Evolutionary conservation across 139 green algal genomes (phyloP).

Genomic region (Deuterostichococcus epilithicus): DNA sequence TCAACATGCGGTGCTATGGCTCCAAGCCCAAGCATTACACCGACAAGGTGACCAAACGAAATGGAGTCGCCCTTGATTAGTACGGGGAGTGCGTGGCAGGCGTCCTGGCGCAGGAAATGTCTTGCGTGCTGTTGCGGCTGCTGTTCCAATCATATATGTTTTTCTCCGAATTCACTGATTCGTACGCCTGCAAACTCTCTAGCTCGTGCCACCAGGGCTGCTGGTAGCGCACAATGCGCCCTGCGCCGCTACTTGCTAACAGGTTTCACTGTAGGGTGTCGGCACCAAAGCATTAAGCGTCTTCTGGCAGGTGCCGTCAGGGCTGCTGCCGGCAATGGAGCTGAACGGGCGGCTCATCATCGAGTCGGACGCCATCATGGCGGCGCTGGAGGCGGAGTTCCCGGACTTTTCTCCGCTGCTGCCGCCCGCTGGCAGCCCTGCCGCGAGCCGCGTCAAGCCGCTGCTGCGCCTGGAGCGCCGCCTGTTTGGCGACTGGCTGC

Average conservation of each 20-base stretch:
- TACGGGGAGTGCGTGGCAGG: too few species aligned
- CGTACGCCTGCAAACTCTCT: too few species aligned
- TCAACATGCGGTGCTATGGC: conserved; percentile 96
- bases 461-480: conserved; percentile 82
- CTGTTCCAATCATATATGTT: too few species aligned
- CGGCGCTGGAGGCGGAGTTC: conserved; percentile 63
- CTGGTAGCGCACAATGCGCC: too few species aligned
- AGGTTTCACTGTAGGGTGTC: too few species aligned
- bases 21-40: conserved; percentile 80
- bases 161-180: too few species aligned
- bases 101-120: too few species aligned
- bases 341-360: conserved; percentile 79
- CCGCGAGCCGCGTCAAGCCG: conserved; percentile 35
- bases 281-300: too few species aligned
- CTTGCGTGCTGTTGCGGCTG: conserved; percentile 1
- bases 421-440: conserved; percentile 39
- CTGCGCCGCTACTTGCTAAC: too few species aligned
- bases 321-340: conserved; percentile 87
- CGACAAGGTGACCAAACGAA: conserved; percentile 57
- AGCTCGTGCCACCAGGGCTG: too few species aligned
- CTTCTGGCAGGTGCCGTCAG: conserved; percentile 55
- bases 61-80: background rate
- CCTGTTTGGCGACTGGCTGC: conserved; percentile 74
- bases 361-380: conserved; percentile 67
- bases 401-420: conserved; percentile 72